Evolutionary conservation across 2,329 filamentous ascomycete species (phyloP), one percentile per base, ranked within the genome.

Genomic region (Xylaria multiplex): DNA sequence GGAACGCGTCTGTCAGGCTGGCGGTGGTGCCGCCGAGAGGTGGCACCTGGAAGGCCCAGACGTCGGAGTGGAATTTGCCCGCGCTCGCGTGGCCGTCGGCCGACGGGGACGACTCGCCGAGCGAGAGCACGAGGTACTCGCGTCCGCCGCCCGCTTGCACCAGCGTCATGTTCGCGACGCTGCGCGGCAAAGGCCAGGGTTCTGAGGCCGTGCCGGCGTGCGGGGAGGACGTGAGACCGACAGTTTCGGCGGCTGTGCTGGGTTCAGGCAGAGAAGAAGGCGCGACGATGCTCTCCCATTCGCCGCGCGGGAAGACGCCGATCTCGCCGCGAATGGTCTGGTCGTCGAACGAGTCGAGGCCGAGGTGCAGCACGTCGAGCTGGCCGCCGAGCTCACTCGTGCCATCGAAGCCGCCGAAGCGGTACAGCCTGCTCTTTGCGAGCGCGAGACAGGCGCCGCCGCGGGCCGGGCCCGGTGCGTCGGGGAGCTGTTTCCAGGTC

Each of bases 361-460:
- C 83, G 9, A 90, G 81, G 61, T 85, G 82, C 19, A 90, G 75
- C 64, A 91, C 85, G 74, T 96, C 92, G 13, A 97, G 74, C 65
- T 85, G 83, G 0, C 91, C 92, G 16, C 92, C 92, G 54, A 92
- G 82, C 73, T 94, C 91, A 0, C 75, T 80, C 50, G 84, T 81
- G 0, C 91, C 92, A 76, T 95, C 91, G 72, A 90, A 95, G 0
- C 93, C 93, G 67, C 93, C 92, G 81, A 93, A 94, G 32, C 93
- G 86, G 79, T 90, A 96, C 6, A 97, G 77, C 27, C 88, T 85
- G 27, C 86, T 87, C 60, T 85, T 84, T 50, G 84, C 84, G 59
- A 90, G 84, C 1, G 89, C 87, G 30, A 96, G 87, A 3, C 88
- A 86, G 0, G 91, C 81, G 1, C 91, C 92, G 24, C 89, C 88